A percentile compares a stretch with the other conserved stretches of the same genome.
Conservation (phyloP, 345 rosid species). For the Eucalyptus tenuipes region DNA sequence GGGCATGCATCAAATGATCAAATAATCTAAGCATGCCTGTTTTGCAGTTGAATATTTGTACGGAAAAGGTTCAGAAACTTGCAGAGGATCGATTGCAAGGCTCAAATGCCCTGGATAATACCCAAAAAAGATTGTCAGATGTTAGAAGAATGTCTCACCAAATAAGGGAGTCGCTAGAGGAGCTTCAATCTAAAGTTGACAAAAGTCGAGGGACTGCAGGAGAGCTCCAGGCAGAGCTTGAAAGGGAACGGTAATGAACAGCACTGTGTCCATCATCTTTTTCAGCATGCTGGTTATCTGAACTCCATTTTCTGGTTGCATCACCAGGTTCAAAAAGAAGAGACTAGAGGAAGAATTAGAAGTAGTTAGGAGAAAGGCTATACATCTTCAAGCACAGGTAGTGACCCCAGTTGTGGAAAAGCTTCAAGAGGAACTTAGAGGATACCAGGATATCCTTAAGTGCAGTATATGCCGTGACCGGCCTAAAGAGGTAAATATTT, state of each 20-base stretch:
- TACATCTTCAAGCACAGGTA: constrained; percentile 36
- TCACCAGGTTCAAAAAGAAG: constrained; percentile 58
- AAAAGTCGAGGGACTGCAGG: constrained; percentile 31
- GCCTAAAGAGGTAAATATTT: constrained; percentile 66
- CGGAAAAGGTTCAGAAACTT: constrained; percentile 65
- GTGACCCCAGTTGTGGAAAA: constrained; percentile 72
- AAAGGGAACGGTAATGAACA: constrained; percentile 54
- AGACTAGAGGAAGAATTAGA: constrained; percentile 77
- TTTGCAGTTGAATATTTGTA: constrained; percentile 61
- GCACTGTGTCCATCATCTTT: background rate
- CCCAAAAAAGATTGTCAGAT: constrained; percentile 55
- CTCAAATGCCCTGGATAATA: constrained; percentile 32
- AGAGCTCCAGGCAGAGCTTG: constrained; percentile 54
- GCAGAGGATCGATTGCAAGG: constrained; percentile 52
- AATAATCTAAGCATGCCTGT: background rate
- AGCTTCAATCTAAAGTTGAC: constrained; percentile 51
- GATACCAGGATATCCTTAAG: constrained; percentile 84
- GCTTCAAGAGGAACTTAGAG: constrained; percentile 68
- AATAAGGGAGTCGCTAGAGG: constrained; percentile 54
- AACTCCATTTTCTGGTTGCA: background rate
- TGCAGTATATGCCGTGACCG: constrained; percentile 82
- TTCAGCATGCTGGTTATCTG: background rate
- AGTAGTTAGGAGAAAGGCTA: constrained; percentile 50
- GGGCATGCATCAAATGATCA: background rate
- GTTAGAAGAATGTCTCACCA: constrained; percentile 45